Conservation (phyloP, 2,329 filamentous ascomycete genomes). For the Mycosphaerelloides madeirae region DNA sequence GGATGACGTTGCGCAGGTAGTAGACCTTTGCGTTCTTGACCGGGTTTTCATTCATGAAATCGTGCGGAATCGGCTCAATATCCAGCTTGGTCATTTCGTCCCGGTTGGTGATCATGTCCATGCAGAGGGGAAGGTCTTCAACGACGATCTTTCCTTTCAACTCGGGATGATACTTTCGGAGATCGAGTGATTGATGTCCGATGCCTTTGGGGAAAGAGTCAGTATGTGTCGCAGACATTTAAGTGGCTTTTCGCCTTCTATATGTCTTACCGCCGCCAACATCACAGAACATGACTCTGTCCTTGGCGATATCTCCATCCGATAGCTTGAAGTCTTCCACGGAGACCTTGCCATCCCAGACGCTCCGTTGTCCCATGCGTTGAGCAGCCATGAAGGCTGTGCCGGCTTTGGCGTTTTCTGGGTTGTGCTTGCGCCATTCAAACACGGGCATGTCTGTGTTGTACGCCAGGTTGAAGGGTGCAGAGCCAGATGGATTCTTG, state of each 20-base stretch:
- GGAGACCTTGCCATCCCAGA: conserved; percentile 7
- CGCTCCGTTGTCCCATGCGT: conserved; percentile 11
- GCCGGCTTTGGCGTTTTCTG: conserved; percentile 13
- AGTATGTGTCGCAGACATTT: too few relatives aligned
- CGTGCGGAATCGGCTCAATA: not conserved
- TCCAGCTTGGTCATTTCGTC: not conserved
- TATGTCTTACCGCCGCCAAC: conserved; percentile 3
- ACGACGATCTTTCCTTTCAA: conserved; percentile 1
- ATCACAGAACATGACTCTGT: not conserved
- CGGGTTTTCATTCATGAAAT: not conserved
- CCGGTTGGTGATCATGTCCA: not conserved
- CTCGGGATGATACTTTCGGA: conserved; percentile 1
- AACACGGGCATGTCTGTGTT: not conserved
- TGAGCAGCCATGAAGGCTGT: conserved; percentile 16
- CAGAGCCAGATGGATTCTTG: not conserved
- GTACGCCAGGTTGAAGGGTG: not conserved
- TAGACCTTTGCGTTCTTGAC: not conserved
- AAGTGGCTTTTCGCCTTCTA: too few relatives aligned
- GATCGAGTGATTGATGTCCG: conserved; percentile 1
- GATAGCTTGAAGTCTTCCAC: conserved; percentile 1
- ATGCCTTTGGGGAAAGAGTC: too few relatives aligned
- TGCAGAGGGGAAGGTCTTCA: conserved; percentile 1
- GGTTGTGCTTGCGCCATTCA: not conserved
- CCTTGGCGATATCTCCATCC: not conserved
- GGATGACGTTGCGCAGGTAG: conserved; percentile 4